Conservation (phyloP, 2,329 filamentous ascomycete genomes). For the Myriosclerotinia scirpicola region DNA sequence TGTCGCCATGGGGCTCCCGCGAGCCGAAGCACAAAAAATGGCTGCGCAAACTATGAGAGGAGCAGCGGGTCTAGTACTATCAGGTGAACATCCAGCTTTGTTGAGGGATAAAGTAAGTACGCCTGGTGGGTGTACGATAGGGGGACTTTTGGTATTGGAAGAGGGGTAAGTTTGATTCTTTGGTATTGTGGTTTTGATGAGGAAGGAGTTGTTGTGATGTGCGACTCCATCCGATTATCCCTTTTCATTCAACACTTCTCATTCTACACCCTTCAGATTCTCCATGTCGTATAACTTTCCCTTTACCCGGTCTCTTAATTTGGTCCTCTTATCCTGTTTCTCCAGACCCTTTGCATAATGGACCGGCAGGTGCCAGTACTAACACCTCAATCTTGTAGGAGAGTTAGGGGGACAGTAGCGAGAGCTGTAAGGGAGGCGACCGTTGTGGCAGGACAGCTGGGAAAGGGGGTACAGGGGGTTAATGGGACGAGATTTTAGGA, state of each 20-base stretch:
- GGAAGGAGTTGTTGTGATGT: too few relatives aligned
- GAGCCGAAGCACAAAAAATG: constrained; percentile 72
- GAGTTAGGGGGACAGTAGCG: constrained; percentile 64
- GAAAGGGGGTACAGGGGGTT: constrained; percentile 49
- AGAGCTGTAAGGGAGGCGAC: constrained; percentile 71
- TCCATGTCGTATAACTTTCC: too few relatives aligned
- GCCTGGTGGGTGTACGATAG: constrained; percentile 76
- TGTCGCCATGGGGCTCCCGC: constrained; percentile 74
- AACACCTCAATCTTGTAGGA: constrained; percentile 25
- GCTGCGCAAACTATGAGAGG: constrained; percentile 78
- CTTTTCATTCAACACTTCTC: too few relatives aligned
- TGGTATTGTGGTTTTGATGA: too few relatives aligned
- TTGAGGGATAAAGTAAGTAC: constrained; percentile 75
- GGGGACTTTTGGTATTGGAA: constrained; percentile 70
- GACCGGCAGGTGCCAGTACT: too few relatives aligned
- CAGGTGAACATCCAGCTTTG: constrained; percentile 72
- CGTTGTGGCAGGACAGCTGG: constrained; percentile 66
- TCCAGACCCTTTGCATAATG: too few relatives aligned
- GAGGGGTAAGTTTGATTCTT: constrained; percentile 50
- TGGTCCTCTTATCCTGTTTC: too few relatives aligned
- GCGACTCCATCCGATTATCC: too few relatives aligned
- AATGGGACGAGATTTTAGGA: constrained; percentile 47
- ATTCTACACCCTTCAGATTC: too few relatives aligned
- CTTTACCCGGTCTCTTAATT: too few relatives aligned
- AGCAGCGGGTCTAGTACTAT: constrained; percentile 65